Evolutionary conservation across 257 asterid genomes (phyloP), one percentile per base, ranked within the genome.

Genomic region (Handroanthus guayacan): DNA sequence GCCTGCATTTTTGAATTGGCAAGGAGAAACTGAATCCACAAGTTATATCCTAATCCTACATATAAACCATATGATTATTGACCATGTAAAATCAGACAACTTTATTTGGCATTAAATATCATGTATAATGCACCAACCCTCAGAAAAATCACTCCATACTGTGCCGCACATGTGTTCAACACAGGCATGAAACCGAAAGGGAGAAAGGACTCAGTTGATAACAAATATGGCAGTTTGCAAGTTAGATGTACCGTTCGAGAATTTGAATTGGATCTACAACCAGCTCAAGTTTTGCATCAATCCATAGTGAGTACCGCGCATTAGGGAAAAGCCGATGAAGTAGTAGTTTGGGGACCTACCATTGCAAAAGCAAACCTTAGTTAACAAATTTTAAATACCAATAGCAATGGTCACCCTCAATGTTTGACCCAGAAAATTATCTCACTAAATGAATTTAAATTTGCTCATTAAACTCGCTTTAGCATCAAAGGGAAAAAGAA

Each of bases 271-370:
- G 98, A 84, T 94, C 98, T 69, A 92, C 97, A 71, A 90, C 92
- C 56, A 94, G 93, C 84, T 94, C 95, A 71, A 94, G 96, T 79
- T 94, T 94, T 66, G 97, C 99, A 84, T 94, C 99, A 47, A 94
- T 76, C 97, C 99, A 94, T 75, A 94, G 56, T 36, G 99, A 94
- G 83, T 94, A 94, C 54, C 90, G 92, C n/a, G 93, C 88, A 82
- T 84, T 89, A 2, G 96, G 99, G 69, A 89, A 94, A 80, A 94
- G 94, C 76, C 97, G 88, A 77, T 92, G 99, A 67, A 92, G 88
- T 58, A 94, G 89, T 79, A 94, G 94, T 82, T 94, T 94, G 20
- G 99, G 99, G 71, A 94, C 77, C 99, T 94, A 92, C 62, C 69
- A 74, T 55, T 69, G 61, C 69, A 80, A 85, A 62, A 78, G 61